Base-by-base conservation (phyloP, 345 rosid species). In the Kernera saxatilis region DNA sequence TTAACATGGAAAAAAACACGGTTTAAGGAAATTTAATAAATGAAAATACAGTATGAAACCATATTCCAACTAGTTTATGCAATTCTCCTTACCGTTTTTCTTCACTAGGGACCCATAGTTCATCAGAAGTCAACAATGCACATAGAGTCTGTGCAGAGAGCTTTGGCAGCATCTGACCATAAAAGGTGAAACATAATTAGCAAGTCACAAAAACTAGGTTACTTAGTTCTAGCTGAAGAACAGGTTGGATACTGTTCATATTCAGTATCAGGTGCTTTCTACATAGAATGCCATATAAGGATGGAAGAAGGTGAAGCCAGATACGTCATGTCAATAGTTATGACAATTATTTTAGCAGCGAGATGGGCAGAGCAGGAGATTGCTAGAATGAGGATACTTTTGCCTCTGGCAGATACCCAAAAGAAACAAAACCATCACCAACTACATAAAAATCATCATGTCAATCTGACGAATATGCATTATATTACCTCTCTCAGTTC, bases 111-210 rank as follows among this genome's bases (percentile, higher is more conserved):
- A 93, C 88, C 97, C 97, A 93, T 39, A 93, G 71, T 76, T 89
- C 95, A 82, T 93, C 95, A 43, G 98, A 91, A 29, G 98, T 93
- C 79, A 91, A 82, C 85, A 93, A 81, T 21, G 97, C 93, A 81
- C 82, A 96, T 80, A 91, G 73, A 70, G 97, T 91, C 79, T 89
- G 96, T 58, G 94, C 83, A 32, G 98, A 91, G 78, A 91, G 87
- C 74, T 87, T 93, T 44, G 98, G 91, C 66, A 93, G 94, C 78
- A 93, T 89, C 98, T 93, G 81, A 61, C 26, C 65, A 79, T 12
- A 67, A 69, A 12, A 7, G 25, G 39, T 37, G 40, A 70, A 41
- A 67, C 32, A 67, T 59, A 36, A 64, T 39, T 53, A 55, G 59
- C 75, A 56, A 59, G 49, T 41, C 13, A 69, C 65, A 30, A 45